Evolutionary conservation across 2,329 filamentous ascomycete genomes (phyloP).

Genomic region (Fusarium annulatum): DNA sequence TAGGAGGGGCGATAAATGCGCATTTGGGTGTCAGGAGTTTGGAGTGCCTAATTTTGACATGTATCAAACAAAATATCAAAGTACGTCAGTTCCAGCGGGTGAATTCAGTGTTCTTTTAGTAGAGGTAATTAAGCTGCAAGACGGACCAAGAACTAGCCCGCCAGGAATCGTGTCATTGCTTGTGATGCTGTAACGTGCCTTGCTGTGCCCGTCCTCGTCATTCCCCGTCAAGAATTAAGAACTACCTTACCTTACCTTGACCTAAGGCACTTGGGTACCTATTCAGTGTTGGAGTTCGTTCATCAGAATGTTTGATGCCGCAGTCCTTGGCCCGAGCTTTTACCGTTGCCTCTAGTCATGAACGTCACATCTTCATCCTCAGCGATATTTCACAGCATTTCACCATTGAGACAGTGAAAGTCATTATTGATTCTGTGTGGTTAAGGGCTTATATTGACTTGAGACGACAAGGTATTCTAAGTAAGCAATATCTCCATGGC

Average conservation of each 20-base stretch:
- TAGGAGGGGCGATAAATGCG: slow-evolving; percentile 33
- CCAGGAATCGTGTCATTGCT: not conserved
- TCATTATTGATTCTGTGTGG: not conserved
- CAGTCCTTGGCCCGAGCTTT: slow-evolving; percentile 25
- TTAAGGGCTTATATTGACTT: not conserved
- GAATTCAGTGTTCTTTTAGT: not conserved
- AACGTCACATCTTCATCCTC: slow-evolving; percentile 18
- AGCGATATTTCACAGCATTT: not conserved
- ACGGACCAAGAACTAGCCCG: not conserved
- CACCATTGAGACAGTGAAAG: not conserved
- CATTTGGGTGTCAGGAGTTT: slow-evolving; percentile 39
- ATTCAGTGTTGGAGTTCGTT: not conserved
- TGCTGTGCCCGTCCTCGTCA: not conserved
- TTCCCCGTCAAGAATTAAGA: not conserved
- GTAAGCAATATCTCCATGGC: slow-evolving; percentile 1
- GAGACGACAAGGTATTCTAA: not conserved
- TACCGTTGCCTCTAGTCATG: slow-evolving; percentile 16
- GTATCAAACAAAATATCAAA: not conserved
- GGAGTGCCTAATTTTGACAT: slow-evolving; percentile 21
- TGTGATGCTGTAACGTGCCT: not conserved
- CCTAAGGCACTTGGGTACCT: not conserved
- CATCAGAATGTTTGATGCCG: not conserved
- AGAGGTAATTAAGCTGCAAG: not conserved
- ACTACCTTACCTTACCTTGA: not conserved
- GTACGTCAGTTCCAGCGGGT: not conserved